These are phyloP conservation scores for Suillus discolor DNA, from an alignment of 768 basidiomycete species.

Conservation along the genomic window DNA sequence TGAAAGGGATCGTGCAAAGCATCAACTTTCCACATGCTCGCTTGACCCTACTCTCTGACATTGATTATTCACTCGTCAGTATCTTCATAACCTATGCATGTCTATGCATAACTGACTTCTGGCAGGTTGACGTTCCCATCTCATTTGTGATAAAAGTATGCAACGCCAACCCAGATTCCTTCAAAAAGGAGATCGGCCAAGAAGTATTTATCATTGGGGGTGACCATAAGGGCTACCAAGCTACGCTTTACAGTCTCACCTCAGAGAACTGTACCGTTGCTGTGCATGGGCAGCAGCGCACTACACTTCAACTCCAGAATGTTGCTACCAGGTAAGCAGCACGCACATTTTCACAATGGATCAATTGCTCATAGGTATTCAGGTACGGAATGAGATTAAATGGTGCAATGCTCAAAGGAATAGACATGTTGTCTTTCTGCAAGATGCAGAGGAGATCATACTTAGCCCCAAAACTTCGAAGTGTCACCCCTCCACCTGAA, in stretches of 20 bases:
- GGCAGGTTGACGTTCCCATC: not conserved
- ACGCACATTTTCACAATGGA: not conserved
- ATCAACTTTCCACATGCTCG: not conserved
- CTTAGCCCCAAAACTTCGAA: not conserved
- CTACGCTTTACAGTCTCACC: not conserved
- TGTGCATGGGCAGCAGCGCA: not conserved
- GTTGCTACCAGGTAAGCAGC: not conserved
- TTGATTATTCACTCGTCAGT: not conserved
- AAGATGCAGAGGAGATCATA: not conserved
- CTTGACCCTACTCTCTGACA: not conserved
- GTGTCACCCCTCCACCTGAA: not conserved
- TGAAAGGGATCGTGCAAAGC: not conserved
- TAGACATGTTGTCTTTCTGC: not conserved
- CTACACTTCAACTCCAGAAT: not conserved
- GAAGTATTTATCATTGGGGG: not conserved
- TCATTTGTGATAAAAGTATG: not conserved
- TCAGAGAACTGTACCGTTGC: not conserved
- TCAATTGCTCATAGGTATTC: not conserved
- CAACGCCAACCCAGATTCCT: not conserved
- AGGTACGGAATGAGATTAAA: slow-evolving; percentile 1
- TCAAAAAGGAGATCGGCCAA: not conserved
- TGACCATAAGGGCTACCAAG: not conserved
- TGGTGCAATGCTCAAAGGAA: not conserved
- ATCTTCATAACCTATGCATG: not conserved
- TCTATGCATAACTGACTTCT: not conserved